Conservation (phyloP, 2,329 filamentous ascomycete genomes). For the Macrophomina tecta region DNA sequence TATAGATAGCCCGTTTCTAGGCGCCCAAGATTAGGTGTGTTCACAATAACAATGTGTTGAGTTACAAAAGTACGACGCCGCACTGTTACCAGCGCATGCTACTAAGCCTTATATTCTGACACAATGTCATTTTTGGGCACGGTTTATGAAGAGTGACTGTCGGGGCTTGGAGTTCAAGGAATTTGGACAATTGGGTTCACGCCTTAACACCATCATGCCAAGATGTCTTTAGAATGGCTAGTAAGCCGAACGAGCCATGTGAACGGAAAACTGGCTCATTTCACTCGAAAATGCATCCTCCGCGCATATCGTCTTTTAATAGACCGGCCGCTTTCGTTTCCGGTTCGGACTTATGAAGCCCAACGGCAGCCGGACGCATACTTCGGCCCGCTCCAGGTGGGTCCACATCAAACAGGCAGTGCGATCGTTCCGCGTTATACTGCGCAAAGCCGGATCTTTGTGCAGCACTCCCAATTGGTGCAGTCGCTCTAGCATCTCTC, state of each 20-base stretch:
- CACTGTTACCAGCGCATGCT: no score
- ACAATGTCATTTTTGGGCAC: neutral
- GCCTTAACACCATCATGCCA: no score
- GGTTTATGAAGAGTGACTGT: neutral
- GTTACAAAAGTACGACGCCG: no score
- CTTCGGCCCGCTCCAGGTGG: conserved; percentile 7
- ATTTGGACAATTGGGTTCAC: no score
- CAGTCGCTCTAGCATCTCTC: conserved; percentile 13
- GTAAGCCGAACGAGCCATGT: no score
- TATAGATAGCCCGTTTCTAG: neutral
- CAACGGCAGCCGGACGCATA: neutral
- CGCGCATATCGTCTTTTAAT: neutral
- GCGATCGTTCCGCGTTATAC: neutral
- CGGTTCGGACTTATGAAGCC: neutral
- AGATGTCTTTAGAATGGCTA: no score
- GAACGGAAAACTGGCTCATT: no score
- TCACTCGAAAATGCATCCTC: neutral
- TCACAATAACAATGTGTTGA: neutral
- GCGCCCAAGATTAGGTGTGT: neutral
- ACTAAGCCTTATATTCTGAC: no score
- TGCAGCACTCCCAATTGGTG: conserved; percentile 29
- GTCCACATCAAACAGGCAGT: neutral
- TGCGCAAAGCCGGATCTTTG: conserved; percentile 1
- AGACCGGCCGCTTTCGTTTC: conserved; percentile 1
- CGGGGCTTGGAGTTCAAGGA: no score